These are phyloP conservation scores for Rosellinia necatrix DNA, from an alignment of 2,329 filamentous ascomycete genomes.

Conservation along the genomic window DNA sequence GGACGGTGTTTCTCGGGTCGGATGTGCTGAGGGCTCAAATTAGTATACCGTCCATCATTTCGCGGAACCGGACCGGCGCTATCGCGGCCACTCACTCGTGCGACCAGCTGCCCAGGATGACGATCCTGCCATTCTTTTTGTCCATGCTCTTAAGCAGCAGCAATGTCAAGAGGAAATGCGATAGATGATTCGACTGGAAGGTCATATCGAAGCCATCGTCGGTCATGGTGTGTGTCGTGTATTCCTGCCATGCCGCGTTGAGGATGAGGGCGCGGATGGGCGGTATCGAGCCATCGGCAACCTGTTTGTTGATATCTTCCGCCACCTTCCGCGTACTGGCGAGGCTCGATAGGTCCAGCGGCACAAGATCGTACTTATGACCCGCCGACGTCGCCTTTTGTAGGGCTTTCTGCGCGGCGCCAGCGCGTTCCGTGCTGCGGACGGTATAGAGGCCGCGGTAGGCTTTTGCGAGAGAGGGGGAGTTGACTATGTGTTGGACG, in stretches of 20 bases:
- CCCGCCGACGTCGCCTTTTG: slow-evolving; percentile 8
- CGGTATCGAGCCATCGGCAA: slow-evolving; percentile 32
- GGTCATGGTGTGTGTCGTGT: slow-evolving; percentile 36
- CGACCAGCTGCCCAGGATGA: slow-evolving; percentile 40
- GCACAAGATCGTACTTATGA: slow-evolving; percentile 21
- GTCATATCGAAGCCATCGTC: slow-evolving; percentile 42
- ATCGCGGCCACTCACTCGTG: slow-evolving; percentile 39
- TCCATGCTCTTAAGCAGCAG: slow-evolving; percentile 44
- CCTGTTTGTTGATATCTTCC: slow-evolving; percentile 26
- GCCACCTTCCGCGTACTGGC: slow-evolving; percentile 25
- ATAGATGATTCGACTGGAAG: slow-evolving; percentile 42
- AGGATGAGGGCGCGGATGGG: slow-evolving; percentile 35
- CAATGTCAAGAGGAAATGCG: slow-evolving; percentile 41
- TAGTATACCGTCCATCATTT: too few relatives aligned
- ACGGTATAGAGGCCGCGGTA: slow-evolving; percentile 29
- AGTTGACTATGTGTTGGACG: slow-evolving; percentile 18
- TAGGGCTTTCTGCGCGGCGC: slow-evolving; percentile 9
- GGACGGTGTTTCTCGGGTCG: slow-evolving; percentile 27
- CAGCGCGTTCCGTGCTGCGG: slow-evolving; percentile 17
- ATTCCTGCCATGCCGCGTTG: slow-evolving; percentile 35
- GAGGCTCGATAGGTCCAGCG: slow-evolving; percentile 28
- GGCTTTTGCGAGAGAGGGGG: slow-evolving; percentile 3
- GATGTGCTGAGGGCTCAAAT: too few relatives aligned
- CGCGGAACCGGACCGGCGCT: too few relatives aligned
- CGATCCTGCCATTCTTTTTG: slow-evolving; percentile 38